Base-by-base conservation (phyloP, 257 asterid species). In the Craterostigma plantagineum region DNA sequence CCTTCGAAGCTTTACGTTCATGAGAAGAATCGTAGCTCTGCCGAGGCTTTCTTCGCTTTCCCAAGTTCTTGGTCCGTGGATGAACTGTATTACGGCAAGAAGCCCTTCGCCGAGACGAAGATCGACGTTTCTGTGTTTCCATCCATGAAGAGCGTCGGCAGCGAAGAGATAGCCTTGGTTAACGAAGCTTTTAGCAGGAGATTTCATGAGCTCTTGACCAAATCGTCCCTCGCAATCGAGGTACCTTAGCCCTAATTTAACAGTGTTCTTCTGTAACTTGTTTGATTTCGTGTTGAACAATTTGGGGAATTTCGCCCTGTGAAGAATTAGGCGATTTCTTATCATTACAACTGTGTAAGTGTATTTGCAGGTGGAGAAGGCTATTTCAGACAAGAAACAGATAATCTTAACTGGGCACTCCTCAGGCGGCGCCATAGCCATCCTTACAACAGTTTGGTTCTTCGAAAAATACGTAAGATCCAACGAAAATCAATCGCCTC, bases 401-500 rank as follows among this genome's bases (percentile, higher is more conserved):
- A 44, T 81, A 52, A 62, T 81, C 43, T 85, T 85, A 56, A 45
- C 91, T 10, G 96, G 94, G 15, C 92, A 85, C 66, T 85, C 92
- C 30, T 72, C 83, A 0, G 91, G 91, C 14, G 94, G 92, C 14
- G 65, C 94, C 13, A 42, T 60, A 16, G 91, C 96, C 50, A 60
- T 70, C 42, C 71, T 85, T 46, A 75, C 92, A 30, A 58, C 91
- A 45, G 55, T 81, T 45, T 85, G 92, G 94, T 69, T 71, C 74
- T 51, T 85, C 6, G 96, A 85, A 63, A 71, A 66, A 52, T 64
- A 68, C 80, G 35, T 43, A 15, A 70, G 76, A 54, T 51, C 49
- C 42, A 45, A 55, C 10, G 52, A 18, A 18, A 49, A 12, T 33
- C 55, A 46, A 6, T 45, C 0, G 8, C 61, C 63, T 33, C 91